Evolutionary conservation across 169 alveolate genomes (phyloP).

Genomic region (Babesia ovis): DNA sequence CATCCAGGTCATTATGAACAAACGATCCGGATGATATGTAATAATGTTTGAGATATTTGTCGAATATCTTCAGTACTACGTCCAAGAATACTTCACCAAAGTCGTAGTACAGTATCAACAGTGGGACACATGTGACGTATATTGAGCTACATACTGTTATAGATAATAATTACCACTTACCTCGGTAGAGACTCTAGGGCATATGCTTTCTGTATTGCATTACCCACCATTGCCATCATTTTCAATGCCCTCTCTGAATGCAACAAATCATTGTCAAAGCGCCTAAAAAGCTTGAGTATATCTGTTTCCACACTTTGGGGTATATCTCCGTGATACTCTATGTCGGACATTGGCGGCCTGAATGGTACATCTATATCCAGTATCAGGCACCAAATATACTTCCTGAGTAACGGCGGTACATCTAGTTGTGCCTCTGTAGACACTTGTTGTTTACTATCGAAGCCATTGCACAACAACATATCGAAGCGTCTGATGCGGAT

Average conservation of each 20-base stretch:
- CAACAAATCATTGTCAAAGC: constrained; percentile 40
- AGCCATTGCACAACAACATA: constrained; percentile 17
- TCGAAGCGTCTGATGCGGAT: constrained; percentile 40
- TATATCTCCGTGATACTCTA: background rate
- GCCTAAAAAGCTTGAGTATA: background rate
- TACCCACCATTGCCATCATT: constrained; percentile 6
- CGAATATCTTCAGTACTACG: constrained; percentile 23
- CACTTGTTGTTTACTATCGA: constrained; percentile 25
- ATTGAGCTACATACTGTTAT: constrained; percentile 21
- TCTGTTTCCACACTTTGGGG: background rate
- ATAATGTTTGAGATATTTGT: constrained; percentile 44
- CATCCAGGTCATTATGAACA: constrained; percentile 49
- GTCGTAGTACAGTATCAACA: constrained; percentile 47
- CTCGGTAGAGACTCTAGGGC: constrained; percentile 31
- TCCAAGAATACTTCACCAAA: constrained; percentile 20
- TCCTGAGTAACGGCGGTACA: constrained; percentile 46
- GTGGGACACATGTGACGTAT: constrained; percentile 33
- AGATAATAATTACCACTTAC: background rate
- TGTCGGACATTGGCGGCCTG: constrained; percentile 12
- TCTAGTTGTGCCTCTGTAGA: constrained; percentile 49
- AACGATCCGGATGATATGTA: constrained; percentile 57
- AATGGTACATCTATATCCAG: constrained; percentile 15
- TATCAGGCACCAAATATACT: constrained; percentile 51
- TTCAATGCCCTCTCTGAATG: constrained; percentile 18
- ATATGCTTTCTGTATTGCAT: constrained; percentile 5